Base-by-base conservation (phyloP, 768 basidiomycete genomes). In the Gloeostereum incarnatum region DNA sequence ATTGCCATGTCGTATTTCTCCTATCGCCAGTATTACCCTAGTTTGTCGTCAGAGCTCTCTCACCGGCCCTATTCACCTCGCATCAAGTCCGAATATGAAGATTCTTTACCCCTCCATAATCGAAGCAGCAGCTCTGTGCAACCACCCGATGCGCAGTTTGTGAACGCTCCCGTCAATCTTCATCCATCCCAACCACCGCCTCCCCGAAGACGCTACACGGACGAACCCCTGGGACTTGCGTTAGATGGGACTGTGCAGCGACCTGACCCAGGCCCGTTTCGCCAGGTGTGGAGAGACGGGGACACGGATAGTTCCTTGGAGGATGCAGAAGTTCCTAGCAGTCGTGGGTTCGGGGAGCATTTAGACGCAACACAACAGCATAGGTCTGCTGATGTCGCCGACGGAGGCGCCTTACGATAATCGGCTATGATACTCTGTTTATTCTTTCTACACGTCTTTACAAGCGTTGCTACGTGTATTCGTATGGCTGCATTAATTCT, bases 1-100 rank as follows among this genome's bases (percentile, higher is more conserved):
- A 62, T 84, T 13, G 52, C 69, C 31, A 61, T 86, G 40, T 66
- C 88, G 13, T 83, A 73, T 60, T 82, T 90, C 48, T 56, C 73
- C 11, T 93, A 93, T 58, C 75, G 84, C 30, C 87, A 87, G 52
- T 89, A 90, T 58, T 91, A 82, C 50, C 85, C 83, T 14, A 63
- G 73, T n/a, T 69, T 89, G n/a, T 52, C 60, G 2, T 76, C 78
- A 0, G 65, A 73, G 14, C 50, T 66, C 24, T 77, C 75, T 2
- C 81, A 90, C 50, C 67, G 65, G n/a, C 84, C 88, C 0, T 73
- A 83, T 53, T 63, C 78, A 4, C 83, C 86, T 13, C 78, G 84
- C 29, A 71, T 77, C 42, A 59, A 62, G 30, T 68, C 63, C 24
- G 68, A 65, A 27, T 66, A 64, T 1, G 56, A 61, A 4, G 49